Evolutionary conservation across 2,329 filamentous ascomycete species (phyloP), one percentile per base, ranked within the genome.

Genomic region (Ceratocystis eucalypticola): DNA sequence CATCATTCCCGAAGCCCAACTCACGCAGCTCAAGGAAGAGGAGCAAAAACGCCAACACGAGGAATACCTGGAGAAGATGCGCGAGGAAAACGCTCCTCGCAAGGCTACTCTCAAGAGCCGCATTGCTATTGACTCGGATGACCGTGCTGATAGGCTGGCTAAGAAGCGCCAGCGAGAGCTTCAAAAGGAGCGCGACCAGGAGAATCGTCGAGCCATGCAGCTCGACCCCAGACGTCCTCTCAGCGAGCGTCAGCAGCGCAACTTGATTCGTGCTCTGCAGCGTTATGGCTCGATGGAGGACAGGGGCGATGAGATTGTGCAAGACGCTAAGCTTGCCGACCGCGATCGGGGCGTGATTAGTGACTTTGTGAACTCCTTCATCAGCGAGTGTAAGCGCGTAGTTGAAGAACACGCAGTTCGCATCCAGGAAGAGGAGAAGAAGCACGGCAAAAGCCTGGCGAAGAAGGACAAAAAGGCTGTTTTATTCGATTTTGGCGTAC

Each of bases 381-480:
- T 89, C 67, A 76, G 75, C 55, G 74, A 80, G 28, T 82, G 82
- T 61, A 78, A 80, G 55, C 77, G 83, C 66, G 84, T 84, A 7
- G 80, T 88, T 62, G 84, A 86, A 6, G 80, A 80, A 44, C 88
- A 91, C 71, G 88, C 83, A 69, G 86, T 87, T 25, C 84, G 84
- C 68, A 81, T 95, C 20, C 83, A 91, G 44, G 86, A 88, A 69
- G 90, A 91, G 72, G 91, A 96, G 71, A 89, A 94, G 75, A 85
- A 88, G 69, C 82, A 84, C 0, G 90, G 90, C 73, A 95, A 94
- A 74, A 82, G 86, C 1, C 77, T 95, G 65, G 96, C 93, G 0
- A 96, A 97, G 79, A 99, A 99, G 75, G 94, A 99, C 74, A 91
- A 91, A 76, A 99, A 99, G 76, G 94, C 94, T 0, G 90, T 99